These are phyloP conservation scores for Austroboletus festivus DNA, from an alignment of 768 basidiomycete species.

Conservation along the genomic window DNA sequence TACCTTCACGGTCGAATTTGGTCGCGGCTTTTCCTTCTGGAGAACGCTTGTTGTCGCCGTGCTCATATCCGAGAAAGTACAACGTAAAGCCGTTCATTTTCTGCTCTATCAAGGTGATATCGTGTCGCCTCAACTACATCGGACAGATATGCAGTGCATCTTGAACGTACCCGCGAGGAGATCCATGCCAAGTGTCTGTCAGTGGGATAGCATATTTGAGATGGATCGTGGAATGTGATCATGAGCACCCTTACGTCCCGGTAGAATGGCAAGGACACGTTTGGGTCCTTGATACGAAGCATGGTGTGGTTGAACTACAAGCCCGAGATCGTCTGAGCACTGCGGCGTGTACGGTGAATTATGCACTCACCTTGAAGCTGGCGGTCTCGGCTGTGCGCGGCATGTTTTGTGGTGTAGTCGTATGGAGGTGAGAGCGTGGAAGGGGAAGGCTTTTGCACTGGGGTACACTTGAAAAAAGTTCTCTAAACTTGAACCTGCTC, in stretches of 20 bases:
- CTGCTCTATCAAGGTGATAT: constrained; percentile 39
- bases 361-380: constrained; percentile 50
- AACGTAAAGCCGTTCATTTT: constrained; percentile 64
- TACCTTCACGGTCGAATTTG: constrained; percentile 66
- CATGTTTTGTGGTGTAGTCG: constrained; percentile 39
- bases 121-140: constrained; percentile 1
- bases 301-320: constrained; percentile 81
- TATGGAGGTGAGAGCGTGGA: constrained; percentile 2
- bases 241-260: constrained; percentile 46
- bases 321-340: constrained; percentile 1
- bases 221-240: background rate
- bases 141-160: background rate
- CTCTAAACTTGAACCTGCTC: background rate
- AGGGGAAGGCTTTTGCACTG: background rate
- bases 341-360: background rate
- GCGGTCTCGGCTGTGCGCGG: constrained; percentile 63
- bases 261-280: constrained; percentile 79
- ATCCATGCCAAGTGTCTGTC: constrained; percentile 78
- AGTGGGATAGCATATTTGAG: background rate
- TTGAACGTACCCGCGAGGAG: constrained; percentile 54
- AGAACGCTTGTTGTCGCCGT: constrained; percentile 46
- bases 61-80: constrained; percentile 84
- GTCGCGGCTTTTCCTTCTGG: constrained; percentile 50
- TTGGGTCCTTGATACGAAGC: constrained; percentile 86
- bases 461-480: constrained; percentile 3